These are phyloP conservation scores for Rhodotorula sp. DNA, from an alignment of 1,284 basidiomycete genomes.

Conservation along the genomic window DNA sequence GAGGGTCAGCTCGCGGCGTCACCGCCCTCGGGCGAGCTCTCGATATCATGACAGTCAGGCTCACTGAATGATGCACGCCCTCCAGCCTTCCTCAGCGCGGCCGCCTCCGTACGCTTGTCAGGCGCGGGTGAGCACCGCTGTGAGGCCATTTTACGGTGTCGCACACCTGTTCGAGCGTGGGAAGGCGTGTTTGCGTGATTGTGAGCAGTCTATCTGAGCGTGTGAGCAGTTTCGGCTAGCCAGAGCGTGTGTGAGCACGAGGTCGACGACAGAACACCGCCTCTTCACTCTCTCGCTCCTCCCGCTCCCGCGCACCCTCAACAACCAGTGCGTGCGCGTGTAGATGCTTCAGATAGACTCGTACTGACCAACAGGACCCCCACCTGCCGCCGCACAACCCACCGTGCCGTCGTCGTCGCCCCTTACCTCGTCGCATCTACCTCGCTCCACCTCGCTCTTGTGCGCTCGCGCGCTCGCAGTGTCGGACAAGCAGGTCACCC, in stretches of 20 bases:
- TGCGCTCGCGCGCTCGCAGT: neutral
- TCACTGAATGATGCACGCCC: neutral
- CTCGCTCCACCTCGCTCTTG: neutral
- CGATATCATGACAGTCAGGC: too few relatives aligned
- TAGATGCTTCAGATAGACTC: neutral
- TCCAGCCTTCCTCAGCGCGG: neutral
- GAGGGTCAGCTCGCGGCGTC: neutral
- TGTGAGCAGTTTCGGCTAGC: neutral
- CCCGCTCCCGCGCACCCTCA: neutral
- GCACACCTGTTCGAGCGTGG: too few relatives aligned
- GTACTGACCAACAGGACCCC: neutral
- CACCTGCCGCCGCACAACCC: neutral
- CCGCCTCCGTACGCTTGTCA: neutral
- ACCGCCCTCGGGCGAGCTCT: too few relatives aligned
- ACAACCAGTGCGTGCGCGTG: too few relatives aligned
- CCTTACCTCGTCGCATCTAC: neutral
- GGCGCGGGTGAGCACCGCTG: too few relatives aligned
- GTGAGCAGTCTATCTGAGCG: neutral
- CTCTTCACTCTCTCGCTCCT: neutral
- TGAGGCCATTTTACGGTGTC: too few relatives aligned
- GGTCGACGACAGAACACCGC: too few relatives aligned
- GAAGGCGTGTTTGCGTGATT: neutral
- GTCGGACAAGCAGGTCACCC: constrained; percentile 16
- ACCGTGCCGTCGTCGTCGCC: neutral
- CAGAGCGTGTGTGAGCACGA: neutral